A percentile compares a stretch with the other conserved stretches of the same genome.
phyloP scores from a whole-genome alignment of 495 filamentous ascomycete species.

The Sordaria brevicollis region DNA sequence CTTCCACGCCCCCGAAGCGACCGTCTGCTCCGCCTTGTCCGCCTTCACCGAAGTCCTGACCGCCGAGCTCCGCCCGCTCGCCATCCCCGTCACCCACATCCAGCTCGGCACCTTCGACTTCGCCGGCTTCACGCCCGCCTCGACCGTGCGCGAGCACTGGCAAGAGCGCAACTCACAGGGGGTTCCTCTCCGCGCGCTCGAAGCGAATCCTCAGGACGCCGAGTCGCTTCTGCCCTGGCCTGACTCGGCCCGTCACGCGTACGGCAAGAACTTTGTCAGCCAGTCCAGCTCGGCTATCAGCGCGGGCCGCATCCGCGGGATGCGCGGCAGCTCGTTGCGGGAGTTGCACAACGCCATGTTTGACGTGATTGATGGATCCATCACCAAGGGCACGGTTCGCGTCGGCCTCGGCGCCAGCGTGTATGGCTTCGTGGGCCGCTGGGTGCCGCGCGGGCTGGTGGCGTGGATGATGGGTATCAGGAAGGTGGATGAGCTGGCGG shows the following conservation, averaged over 20 bases:
- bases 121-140: constrained; percentile 32
- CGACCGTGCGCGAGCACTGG: constrained; percentile 25
- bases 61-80: constrained; percentile 61
- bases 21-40: constrained; percentile 64
- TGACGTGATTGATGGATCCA: constrained; percentile 57
- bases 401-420: constrained; percentile 72
- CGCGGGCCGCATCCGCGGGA: constrained; percentile 30
- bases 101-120: constrained; percentile 81
- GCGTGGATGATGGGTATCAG: constrained; percentile 81
- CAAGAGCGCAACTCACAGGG: constrained; percentile 18
- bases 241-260: constrained; percentile 38
- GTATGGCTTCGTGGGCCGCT: constrained; percentile 79
- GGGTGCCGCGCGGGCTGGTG: constrained; percentile 68
- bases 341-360: constrained; percentile 78
- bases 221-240: constrained; percentile 57
- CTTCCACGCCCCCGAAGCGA: constrained; percentile 74
- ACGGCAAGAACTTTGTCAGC: constrained; percentile 46
- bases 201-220: constrained; percentile 26
- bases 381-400: constrained; percentile 45
- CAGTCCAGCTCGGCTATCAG: constrained; percentile 36
- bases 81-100: constrained; percentile 69
- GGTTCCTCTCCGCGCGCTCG: constrained; percentile 19
- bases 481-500: constrained; percentile 37
- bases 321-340: constrained; percentile 56
- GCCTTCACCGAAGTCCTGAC: constrained; percentile 70